Conservation (phyloP, 208 protist genomes). For the Wallacemonas rigidus region DNA sequence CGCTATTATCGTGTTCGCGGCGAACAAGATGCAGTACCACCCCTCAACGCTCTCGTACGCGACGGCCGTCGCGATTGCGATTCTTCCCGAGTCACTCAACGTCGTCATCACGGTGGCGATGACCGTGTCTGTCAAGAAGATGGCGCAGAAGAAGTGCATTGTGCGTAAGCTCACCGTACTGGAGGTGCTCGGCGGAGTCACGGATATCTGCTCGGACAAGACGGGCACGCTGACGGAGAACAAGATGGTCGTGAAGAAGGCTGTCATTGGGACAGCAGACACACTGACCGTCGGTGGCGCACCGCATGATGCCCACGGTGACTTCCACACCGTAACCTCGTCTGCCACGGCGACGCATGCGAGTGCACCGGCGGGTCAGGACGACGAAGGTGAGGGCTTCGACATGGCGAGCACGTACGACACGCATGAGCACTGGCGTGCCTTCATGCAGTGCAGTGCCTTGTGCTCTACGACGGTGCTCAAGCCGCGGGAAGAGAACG, state of each 20-base stretch:
- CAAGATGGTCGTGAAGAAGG: constrained; percentile 96
- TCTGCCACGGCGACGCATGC: no score
- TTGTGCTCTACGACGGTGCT: constrained; percentile 81
- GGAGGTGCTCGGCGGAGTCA: constrained; percentile 98
- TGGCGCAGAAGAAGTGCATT: constrained; percentile 99
- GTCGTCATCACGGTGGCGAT: constrained; percentile 98
- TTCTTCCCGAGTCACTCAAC: constrained; percentile 98
- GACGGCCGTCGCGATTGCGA: constrained; percentile 97
- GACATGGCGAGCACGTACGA: constrained; percentile 42
- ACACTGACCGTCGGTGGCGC: constrained; percentile 71
- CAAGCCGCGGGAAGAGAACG: constrained; percentile 60
- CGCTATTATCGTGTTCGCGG: constrained; percentile 79
- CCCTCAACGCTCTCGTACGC: constrained; percentile 65
- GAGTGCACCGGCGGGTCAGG: constrained; percentile 16
- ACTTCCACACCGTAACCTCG: constrained; percentile 38
- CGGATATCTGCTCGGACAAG: constrained; percentile 98
- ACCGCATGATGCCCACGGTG: constrained; percentile 68
- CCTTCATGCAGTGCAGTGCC: constrained; percentile 78
- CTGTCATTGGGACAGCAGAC: constrained; percentile 64
- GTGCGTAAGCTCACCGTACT: constrained; percentile 96
- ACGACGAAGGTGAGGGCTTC: constrained; percentile 35
- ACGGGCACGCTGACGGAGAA: constrained; percentile 99
- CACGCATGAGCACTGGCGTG: constrained; percentile 50
- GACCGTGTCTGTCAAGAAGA: constrained; percentile 97
- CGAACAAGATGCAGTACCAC: constrained; percentile 71